Evolutionary conservation across 2,329 filamentous ascomycete genomes (phyloP).

Genomic region (Cladosporium halotolerans): DNA sequence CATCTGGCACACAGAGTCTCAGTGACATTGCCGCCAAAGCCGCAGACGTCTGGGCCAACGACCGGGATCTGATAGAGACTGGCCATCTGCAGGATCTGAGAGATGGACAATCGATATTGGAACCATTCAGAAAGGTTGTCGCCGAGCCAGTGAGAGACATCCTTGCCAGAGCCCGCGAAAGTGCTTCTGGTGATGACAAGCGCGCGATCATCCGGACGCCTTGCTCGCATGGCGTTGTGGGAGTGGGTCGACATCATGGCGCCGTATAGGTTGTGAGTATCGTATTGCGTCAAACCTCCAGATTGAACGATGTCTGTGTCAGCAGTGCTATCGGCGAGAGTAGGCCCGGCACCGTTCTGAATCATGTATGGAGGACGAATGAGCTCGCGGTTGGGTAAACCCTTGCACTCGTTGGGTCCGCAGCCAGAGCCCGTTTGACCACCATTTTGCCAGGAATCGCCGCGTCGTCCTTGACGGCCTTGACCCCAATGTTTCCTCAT

Average conservation of each 20-base stretch:
- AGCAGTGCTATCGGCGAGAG: conserved; percentile 39
- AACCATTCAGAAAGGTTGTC: conserved; percentile 13
- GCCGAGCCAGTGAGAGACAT: conserved; percentile 14
- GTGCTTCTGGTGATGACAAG: conserved; percentile 65
- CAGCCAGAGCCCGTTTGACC: conserved; percentile 14
- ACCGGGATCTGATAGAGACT: conserved; percentile 27
- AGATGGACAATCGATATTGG: conserved; percentile 13
- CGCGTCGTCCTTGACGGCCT: conserved; percentile 7
- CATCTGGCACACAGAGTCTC: conserved; percentile 49
- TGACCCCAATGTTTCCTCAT: conserved; percentile 11
- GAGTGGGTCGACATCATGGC: conserved; percentile 63
- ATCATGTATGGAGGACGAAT: conserved; percentile 53
- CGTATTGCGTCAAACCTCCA: conserved; percentile 60
- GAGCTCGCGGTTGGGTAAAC: conserved; percentile 13
- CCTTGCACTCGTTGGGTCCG: conserved; percentile 11
- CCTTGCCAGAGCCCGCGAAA: conserved; percentile 11
- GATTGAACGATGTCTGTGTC: conserved; percentile 60
- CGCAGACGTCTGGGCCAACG: conserved; percentile 37
- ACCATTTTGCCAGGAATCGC: conserved; percentile 11
- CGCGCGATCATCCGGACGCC: conserved; percentile 57
- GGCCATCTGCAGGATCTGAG: conserved; percentile 13
- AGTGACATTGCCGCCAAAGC: conserved; percentile 51
- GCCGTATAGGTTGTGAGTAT: conserved; percentile 69
- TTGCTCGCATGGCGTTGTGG: conserved; percentile 56
- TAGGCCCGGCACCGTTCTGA: conserved; percentile 46